Conservation (phyloP, 306 rosid species). For the Vigna reflexopilosa region DNA sequence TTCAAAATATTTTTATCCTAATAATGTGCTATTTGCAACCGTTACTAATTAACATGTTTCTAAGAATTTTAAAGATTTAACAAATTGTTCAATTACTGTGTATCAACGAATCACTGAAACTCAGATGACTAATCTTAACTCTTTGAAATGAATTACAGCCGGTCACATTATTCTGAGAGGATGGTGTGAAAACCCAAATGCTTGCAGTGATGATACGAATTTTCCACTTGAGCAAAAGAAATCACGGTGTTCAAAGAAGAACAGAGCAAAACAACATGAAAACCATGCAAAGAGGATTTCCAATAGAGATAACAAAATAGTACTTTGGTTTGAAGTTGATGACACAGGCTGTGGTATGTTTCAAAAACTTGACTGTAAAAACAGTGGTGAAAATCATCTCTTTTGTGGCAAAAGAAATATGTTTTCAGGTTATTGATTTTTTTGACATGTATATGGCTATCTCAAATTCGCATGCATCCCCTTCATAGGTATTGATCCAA, state of each 20-base stretch:
- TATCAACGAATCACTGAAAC: slow-evolving; percentile 8
- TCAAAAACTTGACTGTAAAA: slow-evolving; percentile 31
- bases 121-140: slow-evolving; percentile 35
- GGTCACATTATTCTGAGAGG: slow-evolving; percentile 94
- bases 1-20: too few species aligned
- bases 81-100: neutral
- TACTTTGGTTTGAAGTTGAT: slow-evolving; percentile 94
- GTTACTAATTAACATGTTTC: slow-evolving; percentile 6
- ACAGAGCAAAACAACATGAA: slow-evolving; percentile 66
- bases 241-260: slow-evolving; percentile 57
- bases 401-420: slow-evolving; percentile 26
- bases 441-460: slow-evolving; percentile 6
- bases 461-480: slow-evolving; percentile 26
- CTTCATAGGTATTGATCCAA: slow-evolving; percentile 84
- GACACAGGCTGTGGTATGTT: slow-evolving; percentile 95
- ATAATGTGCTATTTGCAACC: too few species aligned
- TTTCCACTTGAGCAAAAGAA: slow-evolving; percentile 60
- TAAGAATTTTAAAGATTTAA: slow-evolving; percentile 14
- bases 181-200: slow-evolving; percentile 73
- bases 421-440: slow-evolving; percentile 23
- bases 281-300: slow-evolving; percentile 56
- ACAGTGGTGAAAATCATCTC: slow-evolving; percentile 31
- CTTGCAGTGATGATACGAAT: slow-evolving; percentile 52
- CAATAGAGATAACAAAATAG: slow-evolving; percentile 70
- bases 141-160: slow-evolving; percentile 65